Evolutionary conservation across 2,329 filamentous ascomycete species (phyloP), one percentile per base, ranked within the genome.

Genomic region (Reticulascus tulasneorum): DNA sequence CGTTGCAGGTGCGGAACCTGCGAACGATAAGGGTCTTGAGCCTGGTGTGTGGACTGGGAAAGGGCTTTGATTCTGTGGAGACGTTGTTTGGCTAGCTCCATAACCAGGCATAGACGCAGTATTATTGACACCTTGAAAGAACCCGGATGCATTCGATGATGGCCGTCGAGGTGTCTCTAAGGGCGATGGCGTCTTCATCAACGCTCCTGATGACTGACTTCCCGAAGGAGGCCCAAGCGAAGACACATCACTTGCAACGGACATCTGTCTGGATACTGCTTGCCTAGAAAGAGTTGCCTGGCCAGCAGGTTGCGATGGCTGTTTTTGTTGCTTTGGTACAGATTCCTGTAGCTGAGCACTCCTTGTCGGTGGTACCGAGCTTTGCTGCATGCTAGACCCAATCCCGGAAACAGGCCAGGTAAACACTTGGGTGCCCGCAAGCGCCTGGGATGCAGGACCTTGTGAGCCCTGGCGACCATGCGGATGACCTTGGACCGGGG

Each of bases 151-250:
- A 39, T 47, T 27, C 2, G 44, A 45, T 3, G 44, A 27, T 3
- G 19, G 15, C 1, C 44, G 41, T 23, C 38, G 41, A 5, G 12
- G 9, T 9, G 36, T 35, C 11, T 58, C 53, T 33, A 55, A 46
- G 0, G 56, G 56, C 0, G 56, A 58, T 2, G 54, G 56, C 1
- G 52, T 58, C 27, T 56, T 48, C 1, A 49, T 9, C 8, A 48
- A 36, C 23, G 38, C 15, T 7, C 28, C 37, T 1, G 47, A 51
- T 3, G 56, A 53, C 17, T 52, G 45, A 16, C 52, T 54, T 6
- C 50, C 48, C 2, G 49, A 44, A 1, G 52, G 44, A 3, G 56
- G 55, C 7, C 48, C 49, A 4, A 54, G 35, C 1, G 56, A 48
- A 1, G 53, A 59, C 12, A 58, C 43, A 4, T 52, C 47, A 6